phyloP scores from a whole-genome alignment of 2,329 filamentous ascomycete genomes.

The Aspergillus texensis region DNA sequence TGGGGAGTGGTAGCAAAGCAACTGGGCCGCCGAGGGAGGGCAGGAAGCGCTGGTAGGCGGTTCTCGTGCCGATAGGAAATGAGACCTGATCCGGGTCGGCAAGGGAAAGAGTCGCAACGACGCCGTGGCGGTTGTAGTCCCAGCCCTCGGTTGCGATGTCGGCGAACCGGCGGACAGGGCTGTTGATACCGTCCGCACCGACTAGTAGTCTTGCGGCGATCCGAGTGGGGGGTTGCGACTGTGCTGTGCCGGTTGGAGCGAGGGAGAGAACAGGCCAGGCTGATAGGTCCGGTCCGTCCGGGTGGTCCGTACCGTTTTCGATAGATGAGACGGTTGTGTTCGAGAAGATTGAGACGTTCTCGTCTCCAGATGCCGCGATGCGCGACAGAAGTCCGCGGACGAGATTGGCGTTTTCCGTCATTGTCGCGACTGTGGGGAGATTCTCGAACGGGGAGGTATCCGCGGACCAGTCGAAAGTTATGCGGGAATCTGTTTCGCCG shows the following conservation, averaged over 20 bases:
- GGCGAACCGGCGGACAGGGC: constrained; percentile 86
- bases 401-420: constrained; percentile 93
- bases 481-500: constrained; percentile 80
- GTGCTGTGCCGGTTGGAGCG: constrained; percentile 51
- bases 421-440: constrained; percentile 77
- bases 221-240: constrained; percentile 45
- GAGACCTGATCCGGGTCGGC: constrained; percentile 46
- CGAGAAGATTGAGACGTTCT: constrained; percentile 69
- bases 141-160: constrained; percentile 84
- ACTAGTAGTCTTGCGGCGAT: constrained; percentile 83
- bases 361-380: constrained; percentile 66
- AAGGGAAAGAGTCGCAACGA: constrained; percentile 84
- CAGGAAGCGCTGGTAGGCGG: constrained; percentile 92
- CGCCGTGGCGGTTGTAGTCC: constrained; percentile 88
- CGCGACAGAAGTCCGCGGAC: constrained; percentile 75
- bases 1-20: constrained; percentile 86
- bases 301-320: constrained; percentile 67
- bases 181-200: constrained; percentile 93
- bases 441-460: constrained; percentile 51
- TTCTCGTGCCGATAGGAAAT: constrained; percentile 56
- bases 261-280: constrained; percentile 86
- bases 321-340: constrained; percentile 80
- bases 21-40: constrained; percentile 78
- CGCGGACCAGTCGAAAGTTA: constrained; percentile 79
- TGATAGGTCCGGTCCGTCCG: constrained; percentile 72